Conservation (phyloP, 1,284 basidiomycete genomes). For the Ustilago tritici region DNA sequence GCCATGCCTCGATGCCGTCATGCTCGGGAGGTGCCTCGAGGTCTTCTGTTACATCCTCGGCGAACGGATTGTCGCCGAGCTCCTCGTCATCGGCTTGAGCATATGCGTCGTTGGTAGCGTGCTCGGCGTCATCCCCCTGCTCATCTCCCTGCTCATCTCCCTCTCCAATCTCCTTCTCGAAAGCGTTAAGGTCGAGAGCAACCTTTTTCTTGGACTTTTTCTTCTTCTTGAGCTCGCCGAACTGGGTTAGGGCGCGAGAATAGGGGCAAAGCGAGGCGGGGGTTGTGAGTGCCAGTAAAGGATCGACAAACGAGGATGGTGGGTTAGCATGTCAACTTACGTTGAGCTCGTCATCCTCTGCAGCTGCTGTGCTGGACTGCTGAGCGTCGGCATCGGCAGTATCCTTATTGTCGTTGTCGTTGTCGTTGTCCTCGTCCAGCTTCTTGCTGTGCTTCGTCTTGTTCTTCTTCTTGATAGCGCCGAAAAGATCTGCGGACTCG, state of each 20-base stretch:
- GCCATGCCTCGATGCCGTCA: constrained; percentile 76
- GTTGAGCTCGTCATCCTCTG: constrained; percentile 67
- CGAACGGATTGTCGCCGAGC: constrained; percentile 64
- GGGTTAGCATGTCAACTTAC: constrained; percentile 48
- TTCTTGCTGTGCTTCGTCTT: constrained; percentile 90
- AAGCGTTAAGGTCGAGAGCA: constrained; percentile 69
- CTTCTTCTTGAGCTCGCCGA: constrained; percentile 74
- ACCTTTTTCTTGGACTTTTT: constrained; percentile 70
- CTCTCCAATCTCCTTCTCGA: constrained; percentile 70
- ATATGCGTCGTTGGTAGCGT: constrained; percentile 72
- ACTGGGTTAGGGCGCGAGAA: constrained; percentile 56
- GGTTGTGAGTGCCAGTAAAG: constrained; percentile 12
- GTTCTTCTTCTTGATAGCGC: constrained; percentile 90
- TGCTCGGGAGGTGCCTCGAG: constrained; percentile 35
- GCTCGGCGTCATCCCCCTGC: constrained; percentile 69
- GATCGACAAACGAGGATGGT: not conserved
- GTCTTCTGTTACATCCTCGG: constrained; percentile 46
- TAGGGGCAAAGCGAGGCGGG: not conserved
- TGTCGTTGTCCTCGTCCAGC: constrained; percentile 78
- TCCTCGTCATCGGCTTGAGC: constrained; percentile 72
- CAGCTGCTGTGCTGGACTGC: constrained; percentile 37
- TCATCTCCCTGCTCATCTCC: constrained; percentile 71
- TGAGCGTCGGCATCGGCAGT: constrained; percentile 49
- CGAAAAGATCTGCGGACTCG: constrained; percentile 84
- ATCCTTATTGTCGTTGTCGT: constrained; percentile 54